These are phyloP conservation scores for Avena eriantha DNA, from an alignment of 176 grass and related monocot genomes.

Conservation along the genomic window DNA sequence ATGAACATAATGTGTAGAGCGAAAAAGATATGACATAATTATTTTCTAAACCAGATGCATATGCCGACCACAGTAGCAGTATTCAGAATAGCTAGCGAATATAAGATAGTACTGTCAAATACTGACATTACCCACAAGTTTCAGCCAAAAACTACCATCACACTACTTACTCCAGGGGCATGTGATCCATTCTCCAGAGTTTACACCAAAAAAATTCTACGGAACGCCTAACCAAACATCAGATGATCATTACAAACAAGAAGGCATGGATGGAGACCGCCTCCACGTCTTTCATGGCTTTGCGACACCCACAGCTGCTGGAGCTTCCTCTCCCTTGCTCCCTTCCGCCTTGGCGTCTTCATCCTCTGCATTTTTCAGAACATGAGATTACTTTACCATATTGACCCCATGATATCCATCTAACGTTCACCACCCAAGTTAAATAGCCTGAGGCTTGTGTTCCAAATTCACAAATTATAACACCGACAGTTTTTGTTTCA, in stretches of 20 bases:
- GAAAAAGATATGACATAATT: not conserved
- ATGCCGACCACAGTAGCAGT: constrained; percentile 20
- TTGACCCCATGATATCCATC: not conserved
- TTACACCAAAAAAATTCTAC: constrained; percentile 26
- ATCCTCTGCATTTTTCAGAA: constrained; percentile 16
- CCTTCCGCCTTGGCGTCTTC: not conserved
- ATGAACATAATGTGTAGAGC: not conserved
- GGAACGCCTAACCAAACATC: constrained; percentile 16
- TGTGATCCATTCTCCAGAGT: constrained; percentile 35
- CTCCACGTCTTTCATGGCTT: constrained; percentile 40
- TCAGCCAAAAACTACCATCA: constrained; percentile 29
- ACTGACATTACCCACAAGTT: not conserved
- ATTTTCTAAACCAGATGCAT: not conserved
- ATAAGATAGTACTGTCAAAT: not conserved
- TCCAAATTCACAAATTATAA: not conserved
- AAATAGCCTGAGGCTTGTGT: not conserved
- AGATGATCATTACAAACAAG: not conserved
- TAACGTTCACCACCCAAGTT: not conserved
- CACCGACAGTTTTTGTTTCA: not conserved
- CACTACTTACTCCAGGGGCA: constrained; percentile 24
- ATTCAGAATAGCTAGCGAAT: not conserved
- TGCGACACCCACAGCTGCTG: constrained; percentile 7
- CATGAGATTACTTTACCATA: constrained; percentile 9
- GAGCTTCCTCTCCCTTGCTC: constrained; percentile 41
- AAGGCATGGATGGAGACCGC: constrained; percentile 1